phyloP scores from a whole-genome alignment of 495 filamentous ascomycete species.

The Daldinia childiae region DNA sequence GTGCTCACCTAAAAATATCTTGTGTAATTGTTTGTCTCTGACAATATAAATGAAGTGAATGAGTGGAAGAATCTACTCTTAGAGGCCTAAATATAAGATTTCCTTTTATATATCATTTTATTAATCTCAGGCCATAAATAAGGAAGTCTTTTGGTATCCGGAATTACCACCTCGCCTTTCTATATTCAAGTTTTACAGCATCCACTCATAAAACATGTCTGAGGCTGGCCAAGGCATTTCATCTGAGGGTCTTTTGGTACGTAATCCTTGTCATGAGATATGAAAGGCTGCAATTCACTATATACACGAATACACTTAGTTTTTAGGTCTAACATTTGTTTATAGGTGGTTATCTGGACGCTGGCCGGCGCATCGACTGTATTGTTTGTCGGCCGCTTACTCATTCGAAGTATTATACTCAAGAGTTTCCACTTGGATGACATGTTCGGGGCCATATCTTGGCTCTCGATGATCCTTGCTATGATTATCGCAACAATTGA shows the following conservation, averaged over 20 bases:
- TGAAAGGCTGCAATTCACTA: background rate
- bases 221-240: constrained; percentile 27
- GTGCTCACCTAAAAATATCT: background rate
- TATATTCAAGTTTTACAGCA: too few species aligned
- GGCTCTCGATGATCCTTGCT: constrained; percentile 4
- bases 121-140: too few species aligned
- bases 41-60: background rate
- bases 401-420: constrained; percentile 17
- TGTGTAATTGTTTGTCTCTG: background rate
- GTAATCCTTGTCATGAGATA: background rate
- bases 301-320: background rate
- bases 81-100: background rate
- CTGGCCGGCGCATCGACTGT: constrained; percentile 8
- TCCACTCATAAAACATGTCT: constrained; percentile 8
- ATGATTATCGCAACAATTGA: constrained; percentile 20
- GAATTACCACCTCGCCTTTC: too few species aligned
- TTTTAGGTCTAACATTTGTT: background rate
- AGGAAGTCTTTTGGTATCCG: too few species aligned
- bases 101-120: background rate
- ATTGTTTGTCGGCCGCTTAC: constrained; percentile 9
- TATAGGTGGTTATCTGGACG: constrained; percentile 21
- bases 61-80: background rate
- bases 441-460: constrained; percentile 16
- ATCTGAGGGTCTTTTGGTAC: constrained; percentile 7
- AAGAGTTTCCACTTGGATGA: constrained; percentile 30